Evolutionary conservation across 768 basidiomycete genomes (phyloP).

Genomic region (Austroboletus eburneus): DNA sequence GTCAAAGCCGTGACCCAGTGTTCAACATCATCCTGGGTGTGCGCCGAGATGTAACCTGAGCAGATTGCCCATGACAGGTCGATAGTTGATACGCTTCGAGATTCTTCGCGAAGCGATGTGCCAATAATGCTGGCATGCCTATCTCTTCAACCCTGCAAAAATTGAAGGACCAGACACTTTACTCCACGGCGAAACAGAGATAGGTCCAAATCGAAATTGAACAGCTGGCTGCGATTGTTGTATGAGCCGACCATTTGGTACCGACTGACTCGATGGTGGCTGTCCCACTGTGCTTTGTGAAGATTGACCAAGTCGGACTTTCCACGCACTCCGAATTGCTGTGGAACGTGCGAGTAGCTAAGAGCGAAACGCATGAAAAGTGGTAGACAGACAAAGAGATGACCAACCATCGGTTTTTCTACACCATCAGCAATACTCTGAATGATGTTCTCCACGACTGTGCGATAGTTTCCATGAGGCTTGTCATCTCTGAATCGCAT

Average conservation of each 20-base stretch:
- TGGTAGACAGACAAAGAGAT: conserved; percentile 1
- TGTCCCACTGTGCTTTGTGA: conserved; percentile 21
- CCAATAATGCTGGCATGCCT: conserved; percentile 18
- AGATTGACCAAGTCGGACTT: conserved; percentile 50
- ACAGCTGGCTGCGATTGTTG: conserved; percentile 17
- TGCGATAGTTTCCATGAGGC: conserved; percentile 82
- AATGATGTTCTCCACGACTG: conserved; percentile 83
- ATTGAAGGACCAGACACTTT: conserved; percentile 64
- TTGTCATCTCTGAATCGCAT: conserved; percentile 96
- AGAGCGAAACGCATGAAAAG: conserved; percentile 17
- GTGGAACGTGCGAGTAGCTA: conserved; percentile 67
- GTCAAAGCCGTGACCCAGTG: conserved; percentile 6
- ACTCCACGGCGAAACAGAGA: conserved; percentile 64
- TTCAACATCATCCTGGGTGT: conserved; percentile 4
- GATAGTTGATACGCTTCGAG: conserved; percentile 4
- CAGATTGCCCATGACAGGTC: neutral
- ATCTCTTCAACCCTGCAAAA: conserved; percentile 66
- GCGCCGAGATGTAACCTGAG: neutral
- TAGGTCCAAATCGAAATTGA: conserved; percentile 53
- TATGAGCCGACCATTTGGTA: conserved; percentile 22
- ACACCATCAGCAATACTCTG: conserved; percentile 92
- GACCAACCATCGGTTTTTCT: conserved; percentile 75
- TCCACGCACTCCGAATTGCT: conserved; percentile 71
- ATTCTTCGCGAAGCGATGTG: conserved; percentile 1
- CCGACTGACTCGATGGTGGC: conserved; percentile 17